A percentile compares a stretch with the other conserved stretches of the same genome.
Evolutionary conservation across 2,329 filamentous ascomycete species (phyloP).

Genomic region (Paramyrothecium sp.): DNA sequence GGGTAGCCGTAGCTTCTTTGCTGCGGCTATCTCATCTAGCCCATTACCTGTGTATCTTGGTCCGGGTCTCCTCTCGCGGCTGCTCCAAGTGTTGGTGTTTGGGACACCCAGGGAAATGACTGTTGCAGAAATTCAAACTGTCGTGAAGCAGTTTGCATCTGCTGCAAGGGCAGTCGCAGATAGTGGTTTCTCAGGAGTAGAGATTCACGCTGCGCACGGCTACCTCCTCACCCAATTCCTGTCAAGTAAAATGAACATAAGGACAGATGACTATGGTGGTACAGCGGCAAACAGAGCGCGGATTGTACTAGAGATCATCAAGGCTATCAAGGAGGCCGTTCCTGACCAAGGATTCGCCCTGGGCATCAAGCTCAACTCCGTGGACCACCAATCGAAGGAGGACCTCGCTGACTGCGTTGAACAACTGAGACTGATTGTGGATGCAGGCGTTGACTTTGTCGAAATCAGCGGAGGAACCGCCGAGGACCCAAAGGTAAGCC

Average conservation of each 20-base stretch:
- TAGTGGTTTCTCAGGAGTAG: slow-evolving; percentile 43
- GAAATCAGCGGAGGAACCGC: slow-evolving; percentile 66
- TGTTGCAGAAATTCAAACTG: slow-evolving; percentile 48
- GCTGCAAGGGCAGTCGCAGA: slow-evolving; percentile 46
- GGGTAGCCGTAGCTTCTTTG: slow-evolving; percentile 31
- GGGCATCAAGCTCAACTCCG: slow-evolving; percentile 55
- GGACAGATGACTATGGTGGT: slow-evolving; percentile 57
- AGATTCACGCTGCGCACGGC: slow-evolving; percentile 53
- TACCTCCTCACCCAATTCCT: slow-evolving; percentile 59
- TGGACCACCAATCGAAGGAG: slow-evolving; percentile 49
- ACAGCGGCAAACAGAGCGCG: slow-evolving; percentile 44
- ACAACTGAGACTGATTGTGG: slow-evolving; percentile 51
- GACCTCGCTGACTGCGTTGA: slow-evolving; percentile 52
- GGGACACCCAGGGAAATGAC: slow-evolving; percentile 59
- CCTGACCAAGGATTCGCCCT: slow-evolving; percentile 41
- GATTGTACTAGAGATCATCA: slow-evolving; percentile 50
- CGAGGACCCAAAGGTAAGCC: slow-evolving; percentile 46
- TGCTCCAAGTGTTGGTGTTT: slow-evolving; percentile 36
- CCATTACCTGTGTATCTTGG: slow-evolving; percentile 42
- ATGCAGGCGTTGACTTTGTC: slow-evolving; percentile 60
- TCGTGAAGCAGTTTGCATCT: slow-evolving; percentile 50
- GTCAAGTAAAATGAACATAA: slow-evolving; percentile 44
- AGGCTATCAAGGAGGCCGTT: slow-evolving; percentile 36
- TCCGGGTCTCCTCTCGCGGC: slow-evolving; percentile 27
- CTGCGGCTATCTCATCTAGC: slow-evolving; percentile 41